These are phyloP conservation scores for Takashimella tepidaria DNA, from an alignment of 1,284 basidiomycete species.

Conservation along the genomic window DNA sequence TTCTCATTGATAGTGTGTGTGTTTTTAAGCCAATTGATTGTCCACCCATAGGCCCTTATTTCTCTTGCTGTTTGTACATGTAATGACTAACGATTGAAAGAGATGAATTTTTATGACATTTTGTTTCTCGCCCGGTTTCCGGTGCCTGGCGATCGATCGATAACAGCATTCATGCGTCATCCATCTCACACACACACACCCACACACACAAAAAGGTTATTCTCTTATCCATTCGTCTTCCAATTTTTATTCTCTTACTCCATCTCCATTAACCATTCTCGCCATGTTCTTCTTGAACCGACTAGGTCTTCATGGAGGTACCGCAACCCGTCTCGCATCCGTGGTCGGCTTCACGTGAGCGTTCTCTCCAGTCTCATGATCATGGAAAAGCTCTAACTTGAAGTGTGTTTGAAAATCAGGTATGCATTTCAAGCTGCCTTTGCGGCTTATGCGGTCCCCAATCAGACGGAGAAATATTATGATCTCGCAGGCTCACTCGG, in stretches of 20 bases:
- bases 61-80: background rate
- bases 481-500: conserved; percentile 56
- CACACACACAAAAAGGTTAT: background rate
- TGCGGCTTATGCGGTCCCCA: conserved; percentile 33
- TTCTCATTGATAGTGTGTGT: no score
- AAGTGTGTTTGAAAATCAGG: no score
- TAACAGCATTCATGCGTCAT: background rate
- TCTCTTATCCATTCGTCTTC: background rate
- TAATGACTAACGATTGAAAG: background rate
- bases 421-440: conserved; percentile 37
- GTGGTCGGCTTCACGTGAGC: conserved; percentile 37
- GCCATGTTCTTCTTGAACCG: conserved; percentile 14
- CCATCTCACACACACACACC: background rate
- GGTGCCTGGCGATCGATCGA: background rate
- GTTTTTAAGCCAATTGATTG: no score
- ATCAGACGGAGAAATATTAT: conserved; percentile 37
- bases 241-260: background rate
- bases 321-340: conserved; percentile 29
- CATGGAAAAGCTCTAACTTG: background rate
- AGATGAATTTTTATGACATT: background rate
- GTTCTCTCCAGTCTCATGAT: conserved; percentile 6
- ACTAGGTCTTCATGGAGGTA: conserved; percentile 21
- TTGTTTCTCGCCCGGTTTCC: background rate
- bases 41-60: no score
- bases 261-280: background rate